Evolutionary conservation across 345 rosid genomes (phyloP).

Genomic region (Gossypium bickii): DNA sequence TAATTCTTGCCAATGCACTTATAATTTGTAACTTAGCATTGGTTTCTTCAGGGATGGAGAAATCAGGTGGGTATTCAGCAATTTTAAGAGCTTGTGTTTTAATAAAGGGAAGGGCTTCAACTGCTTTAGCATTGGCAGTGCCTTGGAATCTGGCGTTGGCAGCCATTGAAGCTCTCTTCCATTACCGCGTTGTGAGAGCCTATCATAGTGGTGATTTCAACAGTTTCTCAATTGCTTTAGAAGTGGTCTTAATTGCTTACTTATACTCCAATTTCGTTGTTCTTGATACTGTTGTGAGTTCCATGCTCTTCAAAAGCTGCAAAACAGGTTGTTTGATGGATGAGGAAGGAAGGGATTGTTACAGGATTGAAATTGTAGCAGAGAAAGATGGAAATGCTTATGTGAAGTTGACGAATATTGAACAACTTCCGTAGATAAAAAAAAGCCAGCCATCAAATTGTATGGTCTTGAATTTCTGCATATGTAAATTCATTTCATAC

Average conservation of each 20-base stretch:
- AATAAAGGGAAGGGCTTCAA: conserved; percentile 54
- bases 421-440: conserved; percentile 26
- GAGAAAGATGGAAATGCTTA: conserved; percentile 21
- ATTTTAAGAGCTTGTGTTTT: conserved; percentile 62
- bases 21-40: conserved; percentile 60
- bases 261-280: conserved; percentile 61
- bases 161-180: conserved; percentile 73
- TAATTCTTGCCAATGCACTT: conserved; percentile 56
- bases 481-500: conserved; percentile 7
- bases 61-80: conserved; percentile 48
- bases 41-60: conserved; percentile 49
- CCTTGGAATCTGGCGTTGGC: conserved; percentile 56
- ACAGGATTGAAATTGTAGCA: conserved; percentile 35
- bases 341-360: conserved; percentile 22
- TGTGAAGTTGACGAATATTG: conserved; percentile 24
- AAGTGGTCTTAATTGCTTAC: conserved; percentile 60
- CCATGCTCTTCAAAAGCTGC: conserved; percentile 62
- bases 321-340: conserved; percentile 18
- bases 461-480: background rate
- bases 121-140: conserved; percentile 66
- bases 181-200: conserved; percentile 40
- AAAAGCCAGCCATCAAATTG: background rate
- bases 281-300: conserved; percentile 61
- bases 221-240: conserved; percentile 30
- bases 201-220: conserved; percentile 21